Percentiles rank a stretch among this genome's conserved stretches.
phyloP scores from a whole-genome alignment of 352 stramenopile species.

The Phytophthora chlamydospora region DNA sequence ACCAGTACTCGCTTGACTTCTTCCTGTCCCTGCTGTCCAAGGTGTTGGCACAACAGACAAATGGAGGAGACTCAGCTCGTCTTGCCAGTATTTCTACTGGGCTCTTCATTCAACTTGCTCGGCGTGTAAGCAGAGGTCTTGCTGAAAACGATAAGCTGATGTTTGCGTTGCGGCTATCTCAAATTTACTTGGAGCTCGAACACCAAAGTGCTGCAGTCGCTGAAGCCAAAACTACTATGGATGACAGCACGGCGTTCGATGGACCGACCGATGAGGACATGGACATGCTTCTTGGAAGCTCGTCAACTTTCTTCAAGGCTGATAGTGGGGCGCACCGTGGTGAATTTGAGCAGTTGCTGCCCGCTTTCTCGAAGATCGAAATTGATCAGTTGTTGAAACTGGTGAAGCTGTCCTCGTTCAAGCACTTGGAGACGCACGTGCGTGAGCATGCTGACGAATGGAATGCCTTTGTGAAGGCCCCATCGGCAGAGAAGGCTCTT shows the following conservation, averaged over 20 bases:
- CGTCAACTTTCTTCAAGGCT: slow-evolving; percentile 51
- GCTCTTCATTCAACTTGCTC: slow-evolving; percentile 94
- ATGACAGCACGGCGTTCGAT: slow-evolving; percentile 50
- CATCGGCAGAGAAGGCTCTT: slow-evolving; percentile 75
- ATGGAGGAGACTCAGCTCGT: slow-evolving; percentile 39
- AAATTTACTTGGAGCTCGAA: slow-evolving; percentile 89
- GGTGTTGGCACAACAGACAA: slow-evolving; percentile 76
- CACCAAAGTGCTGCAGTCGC: slow-evolving; percentile 54
- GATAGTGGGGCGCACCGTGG: slow-evolving; percentile 43
- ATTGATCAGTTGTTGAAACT: slow-evolving; percentile 90
- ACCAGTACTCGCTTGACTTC: slow-evolving; percentile 98
- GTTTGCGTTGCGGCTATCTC: slow-evolving; percentile 96
- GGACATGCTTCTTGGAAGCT: slow-evolving; percentile 70
- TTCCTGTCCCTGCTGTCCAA: slow-evolving; percentile 96
- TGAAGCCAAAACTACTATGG: slow-evolving; percentile 33
- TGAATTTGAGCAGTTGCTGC: slow-evolving; percentile 58
- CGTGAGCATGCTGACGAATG: slow-evolving; percentile 65
- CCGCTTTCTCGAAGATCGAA: slow-evolving; percentile 67
- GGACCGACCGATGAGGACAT: slow-evolving; percentile 75
- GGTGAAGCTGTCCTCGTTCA: slow-evolving; percentile 75
- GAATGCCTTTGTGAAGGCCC: slow-evolving; percentile 82
- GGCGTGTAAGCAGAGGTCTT: slow-evolving; percentile 94
- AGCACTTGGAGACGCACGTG: slow-evolving; percentile 77
- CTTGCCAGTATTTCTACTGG: slow-evolving; percentile 72
- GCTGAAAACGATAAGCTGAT: slow-evolving; percentile 98